A percentile compares a stretch with the other conserved stretches of the same genome.
These are phyloP conservation scores for Fonsecaea erecta DNA, from an alignment of 2,329 filamentous ascomycete species.

Conservation along the genomic window DNA sequence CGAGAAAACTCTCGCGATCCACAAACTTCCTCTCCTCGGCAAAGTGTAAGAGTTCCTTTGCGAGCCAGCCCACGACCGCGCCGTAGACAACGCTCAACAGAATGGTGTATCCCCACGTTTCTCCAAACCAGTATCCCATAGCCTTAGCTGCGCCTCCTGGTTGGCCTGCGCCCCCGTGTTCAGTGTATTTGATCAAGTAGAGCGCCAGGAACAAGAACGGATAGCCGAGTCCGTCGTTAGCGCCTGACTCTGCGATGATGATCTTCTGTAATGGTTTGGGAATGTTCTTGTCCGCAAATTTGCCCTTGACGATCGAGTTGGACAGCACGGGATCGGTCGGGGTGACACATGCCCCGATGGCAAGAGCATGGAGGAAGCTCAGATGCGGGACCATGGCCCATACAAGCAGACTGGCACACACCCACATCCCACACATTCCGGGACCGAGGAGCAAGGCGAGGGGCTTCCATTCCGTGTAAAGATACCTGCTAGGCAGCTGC, in stretches of 20 bases:
- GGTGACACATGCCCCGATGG: conserved; percentile 83
- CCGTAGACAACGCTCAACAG: conserved; percentile 79
- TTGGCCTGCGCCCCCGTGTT: conserved; percentile 57
- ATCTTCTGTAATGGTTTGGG: conserved; percentile 80
- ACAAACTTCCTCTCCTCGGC: conserved; percentile 81
- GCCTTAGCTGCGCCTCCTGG: conserved; percentile 67
- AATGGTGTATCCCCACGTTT: conserved; percentile 84
- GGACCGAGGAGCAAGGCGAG: conserved; percentile 77
- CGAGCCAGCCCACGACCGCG: conserved; percentile 75
- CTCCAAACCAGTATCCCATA: conserved; percentile 80
- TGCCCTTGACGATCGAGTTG: conserved; percentile 89
- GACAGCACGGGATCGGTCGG: conserved; percentile 88
- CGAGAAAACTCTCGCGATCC: conserved; percentile 83
- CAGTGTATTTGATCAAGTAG: conserved; percentile 77
- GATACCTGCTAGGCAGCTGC: conserved; percentile 81
- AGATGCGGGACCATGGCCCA: conserved; percentile 76
- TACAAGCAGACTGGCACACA: conserved; percentile 76
- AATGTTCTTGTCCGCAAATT: conserved; percentile 89
- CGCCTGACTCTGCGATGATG: conserved; percentile 80
- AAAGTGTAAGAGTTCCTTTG: conserved; percentile 81
- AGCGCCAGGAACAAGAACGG: conserved; percentile 85
- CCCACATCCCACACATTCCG: conserved; percentile 86
- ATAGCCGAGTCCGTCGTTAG: conserved; percentile 88
- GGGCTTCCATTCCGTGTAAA: conserved; percentile 77
- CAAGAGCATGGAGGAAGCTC: conserved; percentile 76